These are phyloP conservation scores for Xylariaceae sp. DNA, from an alignment of 2,329 filamentous ascomycete species.

Conservation along the genomic window DNA sequence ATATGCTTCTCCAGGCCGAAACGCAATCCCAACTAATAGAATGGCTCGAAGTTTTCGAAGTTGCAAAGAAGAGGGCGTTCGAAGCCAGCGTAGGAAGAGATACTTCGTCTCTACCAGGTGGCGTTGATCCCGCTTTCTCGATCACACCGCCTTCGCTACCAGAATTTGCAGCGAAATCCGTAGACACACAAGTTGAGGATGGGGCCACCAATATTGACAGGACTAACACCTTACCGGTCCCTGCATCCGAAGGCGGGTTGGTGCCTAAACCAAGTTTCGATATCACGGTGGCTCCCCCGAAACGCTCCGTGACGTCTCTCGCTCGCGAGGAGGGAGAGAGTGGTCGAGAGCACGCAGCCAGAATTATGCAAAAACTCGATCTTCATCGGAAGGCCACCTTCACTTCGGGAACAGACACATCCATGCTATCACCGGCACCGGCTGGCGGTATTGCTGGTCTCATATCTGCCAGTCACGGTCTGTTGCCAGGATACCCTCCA, in stretches of 20 bases:
- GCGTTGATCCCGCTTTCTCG: slow-evolving; percentile 78
- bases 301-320: slow-evolving; percentile 60
- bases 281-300: slow-evolving; percentile 50
- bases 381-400: slow-evolving; percentile 79
- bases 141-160: slow-evolving; percentile 86
- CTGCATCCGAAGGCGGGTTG: slow-evolving; percentile 58
- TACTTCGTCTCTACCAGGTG: slow-evolving; percentile 49
- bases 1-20: slow-evolving; percentile 87
- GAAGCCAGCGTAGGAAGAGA: slow-evolving; percentile 67
- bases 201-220: slow-evolving; percentile 54
- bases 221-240: slow-evolving; percentile 65
- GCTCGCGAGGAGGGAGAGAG: slow-evolving; percentile 72
- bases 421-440: slow-evolving; percentile 44
- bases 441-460: slow-evolving; percentile 77
- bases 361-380: slow-evolving; percentile 92
- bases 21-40: slow-evolving; percentile 90
- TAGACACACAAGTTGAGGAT: slow-evolving; percentile 63
- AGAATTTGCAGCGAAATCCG: slow-evolving; percentile 82
- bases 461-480: slow-evolving; percentile 80
- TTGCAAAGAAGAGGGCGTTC: slow-evolving; percentile 89
- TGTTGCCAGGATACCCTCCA: slow-evolving; percentile 65
- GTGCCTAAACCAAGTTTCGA: slow-evolving; percentile 73
- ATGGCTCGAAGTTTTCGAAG: slow-evolving; percentile 92
- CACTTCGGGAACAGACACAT: slow-evolving; percentile 45
- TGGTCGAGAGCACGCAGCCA: slow-evolving; percentile 77